Base-by-base conservation (phyloP, 768 basidiomycete genomes). In the Atractiella rhizophila region DNA sequence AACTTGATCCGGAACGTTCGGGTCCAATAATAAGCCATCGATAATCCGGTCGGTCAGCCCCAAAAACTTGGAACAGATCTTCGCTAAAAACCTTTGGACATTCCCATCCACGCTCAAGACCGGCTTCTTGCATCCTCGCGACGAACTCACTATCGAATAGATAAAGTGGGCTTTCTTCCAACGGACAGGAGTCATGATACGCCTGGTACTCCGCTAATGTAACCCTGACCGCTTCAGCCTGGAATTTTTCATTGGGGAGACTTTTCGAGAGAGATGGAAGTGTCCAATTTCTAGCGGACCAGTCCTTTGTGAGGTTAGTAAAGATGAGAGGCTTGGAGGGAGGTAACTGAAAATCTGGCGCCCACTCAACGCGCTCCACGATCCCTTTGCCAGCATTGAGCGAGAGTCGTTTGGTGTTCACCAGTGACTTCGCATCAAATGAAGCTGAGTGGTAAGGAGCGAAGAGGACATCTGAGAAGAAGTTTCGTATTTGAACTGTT, bases 21-120 rank as follows among this genome's bases (percentile, higher is more conserved):
- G 55, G 55, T 2, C 55, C 55, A 9, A 46, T 48, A 37, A 56
- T 56, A 6, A 54, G 40, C 54, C 55, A 56, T 15, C 55, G 48
- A 30, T 52, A 55, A 28, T 56, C 45, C 4, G 55, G 55, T 24
- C 55, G 28, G 28, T 52, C 40, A 13, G 20, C 19, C 5, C 48
- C 54, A 35, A 56, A 39, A 11, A 54, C 37, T 5, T 29, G 30
- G 39, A 56, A 56, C 19, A 56, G 37, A 28, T 56, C 55, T 27
- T 50, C 46, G 5, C 38, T 28, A 27, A 56, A 56, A 24, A 53
- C 31, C 5, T 24, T 25, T 0, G 50, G 47, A 4, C 48, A 50
- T n/a, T 37, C 25, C 25, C 48, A 53, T 10, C 35, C 44, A n/a
- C 11, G 26, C 10, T 34, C 36, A 18, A 5, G 25, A 2, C 35